Evolutionary conservation across 345 rosid species (phyloP), one percentile per base, ranked within the genome.

Genomic region (Capsella bursapastoris): DNA sequence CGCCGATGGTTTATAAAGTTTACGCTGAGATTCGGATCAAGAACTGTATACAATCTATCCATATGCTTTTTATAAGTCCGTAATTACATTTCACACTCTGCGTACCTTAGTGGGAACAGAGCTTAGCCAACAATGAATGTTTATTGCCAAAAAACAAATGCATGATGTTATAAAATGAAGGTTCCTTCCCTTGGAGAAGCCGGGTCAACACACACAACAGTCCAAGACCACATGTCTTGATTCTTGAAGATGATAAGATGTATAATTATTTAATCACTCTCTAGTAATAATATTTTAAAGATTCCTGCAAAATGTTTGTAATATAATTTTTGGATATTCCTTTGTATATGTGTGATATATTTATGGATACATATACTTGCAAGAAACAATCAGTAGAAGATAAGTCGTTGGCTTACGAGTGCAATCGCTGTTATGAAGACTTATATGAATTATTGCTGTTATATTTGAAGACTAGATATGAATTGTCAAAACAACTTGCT

Each of bases 361-460:
- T 53, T 62, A 35, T 69, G 70, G 25, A 22, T 22, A 22, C 2
- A 22, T 22, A 62, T 53, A 47, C 75, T 70, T 76, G 60, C 80
- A 76, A 64, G 80, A 69, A 76, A 76, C 45, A 25, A 64, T 61
- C 58, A 55, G 31, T 57, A 10, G 22, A 10, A 63, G 5, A 63
- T 34, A 7, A 69, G 80, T 76, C 80, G 16, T 48, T 76, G 66
- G 60, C 80, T 70, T 63, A 70, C 75, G 65, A 64, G 5, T 63
- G 75, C 80, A 76, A 37, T 76, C 79, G 47, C 71, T 69, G 52
- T 76, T 69, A 9, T 55, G 71, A 63, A 76, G 70, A 76, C 66
- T 22, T 22, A 22, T 22, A 22, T 22, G 25, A 1, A 22, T 22
- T 22, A 22, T 22, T 22, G 25, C 25, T 22, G 25, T 22, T 22